phyloP scores from a whole-genome alignment of 306 rosid species.

The Rosa persica region DNA sequence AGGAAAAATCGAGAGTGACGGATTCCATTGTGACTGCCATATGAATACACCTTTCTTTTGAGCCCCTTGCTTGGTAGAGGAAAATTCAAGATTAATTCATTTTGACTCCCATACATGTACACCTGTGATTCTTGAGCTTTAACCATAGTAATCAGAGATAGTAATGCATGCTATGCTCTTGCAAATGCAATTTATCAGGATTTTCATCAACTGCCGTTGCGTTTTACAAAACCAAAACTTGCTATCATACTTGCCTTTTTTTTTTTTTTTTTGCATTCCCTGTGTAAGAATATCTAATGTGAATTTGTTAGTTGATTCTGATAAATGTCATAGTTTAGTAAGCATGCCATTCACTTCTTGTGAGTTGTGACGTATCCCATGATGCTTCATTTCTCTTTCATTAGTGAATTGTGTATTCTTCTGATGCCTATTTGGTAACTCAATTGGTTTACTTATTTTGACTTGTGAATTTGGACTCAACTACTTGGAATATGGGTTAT shows the following conservation, averaged over 20 bases:
- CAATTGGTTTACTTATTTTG: neutral
- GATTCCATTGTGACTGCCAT: neutral
- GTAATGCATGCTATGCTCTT: neutral
- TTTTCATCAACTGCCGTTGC: neutral
- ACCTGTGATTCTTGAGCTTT: neutral
- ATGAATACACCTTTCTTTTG: neutral
- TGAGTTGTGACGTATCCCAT: neutral
- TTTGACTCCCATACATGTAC: neutral
- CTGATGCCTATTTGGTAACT: neutral
- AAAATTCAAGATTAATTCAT: neutral
- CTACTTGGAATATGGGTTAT: neutral
- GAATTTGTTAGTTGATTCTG: neutral
- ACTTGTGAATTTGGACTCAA: neutral
- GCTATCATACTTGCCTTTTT: neutral
- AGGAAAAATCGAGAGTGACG: neutral
- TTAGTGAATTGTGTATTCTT: neutral
- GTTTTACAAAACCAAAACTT: neutral
- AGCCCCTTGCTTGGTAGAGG: neutral
- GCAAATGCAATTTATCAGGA: neutral
- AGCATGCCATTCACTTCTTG: neutral
- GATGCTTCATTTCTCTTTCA: neutral
- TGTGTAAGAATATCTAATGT: neutral
- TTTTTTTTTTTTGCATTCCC: neutral
- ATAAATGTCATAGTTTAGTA: constrained; percentile 1
- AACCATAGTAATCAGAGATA: neutral